phyloP scores from a whole-genome alignment of 768 basidiomycete species.

The Leccinum longicurvipes region DNA sequence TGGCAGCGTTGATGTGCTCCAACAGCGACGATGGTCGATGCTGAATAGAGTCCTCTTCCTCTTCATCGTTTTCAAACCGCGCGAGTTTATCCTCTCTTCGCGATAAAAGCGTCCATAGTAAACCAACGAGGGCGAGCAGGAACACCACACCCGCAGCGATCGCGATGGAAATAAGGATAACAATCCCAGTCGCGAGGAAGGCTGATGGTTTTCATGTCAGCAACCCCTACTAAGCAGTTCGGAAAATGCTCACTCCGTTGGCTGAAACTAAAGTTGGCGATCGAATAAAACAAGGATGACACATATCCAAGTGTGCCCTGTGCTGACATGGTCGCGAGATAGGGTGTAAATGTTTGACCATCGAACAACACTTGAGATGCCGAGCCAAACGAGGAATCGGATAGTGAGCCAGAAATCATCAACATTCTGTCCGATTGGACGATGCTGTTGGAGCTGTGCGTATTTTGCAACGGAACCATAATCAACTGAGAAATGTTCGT shows the following conservation, averaged over 20 bases:
- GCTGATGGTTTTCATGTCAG: slow-evolving; percentile 40
- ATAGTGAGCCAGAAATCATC: slow-evolving; percentile 78
- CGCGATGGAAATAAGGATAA: slow-evolving; percentile 96
- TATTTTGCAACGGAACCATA: slow-evolving; percentile 85
- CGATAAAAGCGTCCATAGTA: slow-evolving; percentile 86
- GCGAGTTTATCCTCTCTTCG: slow-evolving; percentile 69
- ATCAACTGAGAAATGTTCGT: slow-evolving; percentile 77
- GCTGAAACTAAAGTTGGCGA: slow-evolving; percentile 70
- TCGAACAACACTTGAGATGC: slow-evolving; percentile 87
- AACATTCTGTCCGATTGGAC: slow-evolving; percentile 87
- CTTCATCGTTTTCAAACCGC: slow-evolving; percentile 66
- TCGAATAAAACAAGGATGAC: slow-evolving; percentile 80
- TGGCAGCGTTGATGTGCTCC: slow-evolving; percentile 89
- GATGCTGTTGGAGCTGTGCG: slow-evolving; percentile 65
- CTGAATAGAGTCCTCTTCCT: slow-evolving; percentile 71
- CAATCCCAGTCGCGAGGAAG: slow-evolving; percentile 87
- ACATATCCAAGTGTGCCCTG: slow-evolving; percentile 69
- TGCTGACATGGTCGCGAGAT: slow-evolving; percentile 63
- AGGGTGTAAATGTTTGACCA: slow-evolving; percentile 78
- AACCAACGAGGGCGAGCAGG: slow-evolving; percentile 78
- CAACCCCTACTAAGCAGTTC: background rate
- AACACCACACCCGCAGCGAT: slow-evolving; percentile 94
- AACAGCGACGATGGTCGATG: slow-evolving; percentile 86
- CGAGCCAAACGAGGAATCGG: slow-evolving; percentile 68
- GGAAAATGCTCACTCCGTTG: slow-evolving; percentile 54